phyloP scores from a whole-genome alignment of 768 basidiomycete genomes.

The Mycena floridula region DNA sequence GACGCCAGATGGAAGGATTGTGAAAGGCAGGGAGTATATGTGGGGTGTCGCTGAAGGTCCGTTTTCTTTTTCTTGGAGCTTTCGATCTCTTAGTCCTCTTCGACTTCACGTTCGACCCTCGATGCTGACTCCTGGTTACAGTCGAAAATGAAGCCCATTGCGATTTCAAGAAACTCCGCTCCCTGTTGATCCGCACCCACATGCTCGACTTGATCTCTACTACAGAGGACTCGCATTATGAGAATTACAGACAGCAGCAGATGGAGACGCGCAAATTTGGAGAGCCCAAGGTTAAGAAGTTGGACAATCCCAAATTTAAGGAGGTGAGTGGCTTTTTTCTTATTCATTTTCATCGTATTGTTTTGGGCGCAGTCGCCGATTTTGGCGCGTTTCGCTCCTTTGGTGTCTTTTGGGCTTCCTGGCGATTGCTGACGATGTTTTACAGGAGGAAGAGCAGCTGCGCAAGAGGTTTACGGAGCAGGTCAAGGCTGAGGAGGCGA shows the following conservation, averaged over 20 bases:
- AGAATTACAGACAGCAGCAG: conserved; percentile 95
- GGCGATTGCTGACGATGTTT: too few relatives aligned
- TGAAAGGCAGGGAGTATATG: conserved; percentile 97
- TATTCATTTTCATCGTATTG: too few relatives aligned
- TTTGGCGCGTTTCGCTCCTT: too few relatives aligned
- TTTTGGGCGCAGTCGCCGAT: too few relatives aligned
- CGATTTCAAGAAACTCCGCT: conserved; percentile 97
- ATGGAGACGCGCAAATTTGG: conserved; percentile 99
- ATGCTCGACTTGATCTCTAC: conserved; percentile 98
- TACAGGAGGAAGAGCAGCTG: conserved; percentile 95
- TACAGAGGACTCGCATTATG: conserved; percentile 94
- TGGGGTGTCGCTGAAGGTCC: conserved; percentile 99
- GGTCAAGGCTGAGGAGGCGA: conserved; percentile 96
- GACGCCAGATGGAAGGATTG: conserved; percentile 83
- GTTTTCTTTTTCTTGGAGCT: conserved; percentile 12
- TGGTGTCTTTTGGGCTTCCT: too few relatives aligned
- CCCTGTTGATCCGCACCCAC: conserved; percentile 92
- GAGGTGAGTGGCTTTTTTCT: too few relatives aligned
- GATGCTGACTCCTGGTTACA: too few relatives aligned
- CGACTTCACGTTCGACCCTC: not conserved
- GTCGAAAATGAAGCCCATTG: conserved; percentile 99
- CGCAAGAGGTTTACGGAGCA: conserved; percentile 99
- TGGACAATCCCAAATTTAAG: conserved; percentile 99
- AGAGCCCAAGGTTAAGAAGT: conserved; percentile 96
- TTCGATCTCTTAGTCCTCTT: conserved; percentile 1